Base-by-base conservation (phyloP, 306 rosid species). In the Vigna hirtella region DNA sequence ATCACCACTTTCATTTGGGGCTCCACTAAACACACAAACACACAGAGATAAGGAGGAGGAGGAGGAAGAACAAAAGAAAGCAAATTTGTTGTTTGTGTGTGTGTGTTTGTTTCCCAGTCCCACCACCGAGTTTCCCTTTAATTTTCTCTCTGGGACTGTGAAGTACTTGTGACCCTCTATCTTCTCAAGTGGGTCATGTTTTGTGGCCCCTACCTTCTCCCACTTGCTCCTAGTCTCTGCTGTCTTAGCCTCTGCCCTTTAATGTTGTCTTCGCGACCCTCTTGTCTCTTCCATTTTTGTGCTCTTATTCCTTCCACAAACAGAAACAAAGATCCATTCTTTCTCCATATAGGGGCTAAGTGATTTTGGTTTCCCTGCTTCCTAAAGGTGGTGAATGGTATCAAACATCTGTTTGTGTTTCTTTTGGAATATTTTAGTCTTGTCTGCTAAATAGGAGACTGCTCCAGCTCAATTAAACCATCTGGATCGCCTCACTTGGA, bases 111-210 rank as follows among this genome's bases (percentile, higher is more conserved):
- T 89, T 88, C 82, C 85, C 88, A 85, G 51, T 66, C 73, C 77
- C 82, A 79, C 82, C 92, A 85, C 90, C 93, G 86, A 77, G 82
- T 84, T 83, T 38, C 51, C 81, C 32, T 76, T 77, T 66, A 13
- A 8, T 73, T 66, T 56, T 68, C 24, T 59, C 15, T 80, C 77
- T 86, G 88, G 88, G 89, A 84, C 84, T 81, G 85, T 84, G 85
- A 84, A 87, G 79, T 84, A 83, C 88, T 77, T 61, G 66, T 61
- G 40, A 61, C 66, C 66, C 87, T 81, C 85, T 57, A 40, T 70
- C 64, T 70, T 16, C 14, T 52, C 59, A 84, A 89, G 94, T 92
- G 96, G 94, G 92, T 89, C 93, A 83, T 83, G 76, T 80, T 84
- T 85, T 45, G 70, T 64, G 70, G 70, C 70, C 70, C 92, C 92